Evolutionary conservation across 2,329 filamentous ascomycete genomes (phyloP).

Genomic region (Neonectria hederae): DNA sequence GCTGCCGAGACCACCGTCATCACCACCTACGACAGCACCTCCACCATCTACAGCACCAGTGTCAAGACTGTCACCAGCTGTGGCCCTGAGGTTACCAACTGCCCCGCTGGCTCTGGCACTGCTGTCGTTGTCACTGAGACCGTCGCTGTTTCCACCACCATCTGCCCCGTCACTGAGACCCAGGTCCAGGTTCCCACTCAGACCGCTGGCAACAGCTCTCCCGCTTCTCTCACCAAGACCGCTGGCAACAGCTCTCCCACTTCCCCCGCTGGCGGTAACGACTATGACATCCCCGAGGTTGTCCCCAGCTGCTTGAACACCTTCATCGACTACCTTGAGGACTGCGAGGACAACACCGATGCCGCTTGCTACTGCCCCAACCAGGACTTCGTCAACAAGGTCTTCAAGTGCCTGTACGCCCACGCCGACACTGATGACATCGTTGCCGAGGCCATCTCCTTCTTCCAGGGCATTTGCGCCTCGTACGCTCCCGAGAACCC

Average conservation of each 20-base stretch:
- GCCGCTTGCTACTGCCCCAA: slow-evolving; percentile 87
- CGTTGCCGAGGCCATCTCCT: slow-evolving; percentile 76
- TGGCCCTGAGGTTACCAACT: slow-evolving; percentile 54
- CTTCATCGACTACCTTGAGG: slow-evolving; percentile 74
- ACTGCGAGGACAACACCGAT: slow-evolving; percentile 87
- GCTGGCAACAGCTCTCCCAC: slow-evolving; percentile 35
- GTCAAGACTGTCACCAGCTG: slow-evolving; percentile 48
- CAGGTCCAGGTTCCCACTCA: slow-evolving; percentile 29
- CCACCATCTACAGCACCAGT: slow-evolving; percentile 46
- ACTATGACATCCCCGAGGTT: slow-evolving; percentile 63
- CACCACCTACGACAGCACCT: slow-evolving; percentile 30
- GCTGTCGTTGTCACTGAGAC: slow-evolving; percentile 40
- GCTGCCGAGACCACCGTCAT: background rate
- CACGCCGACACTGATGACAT: slow-evolving; percentile 74
- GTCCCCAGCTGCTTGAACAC: slow-evolving; percentile 93
- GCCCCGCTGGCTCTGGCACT: slow-evolving; percentile 52
- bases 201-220: slow-evolving; percentile 29
- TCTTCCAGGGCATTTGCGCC: slow-evolving; percentile 93
- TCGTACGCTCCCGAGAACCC: slow-evolving; percentile 79
- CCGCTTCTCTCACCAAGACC: slow-evolving; percentile 33
- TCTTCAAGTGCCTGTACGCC: slow-evolving; percentile 83
- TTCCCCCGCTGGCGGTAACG: slow-evolving; percentile 42
- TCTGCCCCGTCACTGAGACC: slow-evolving; percentile 41
- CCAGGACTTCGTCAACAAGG: slow-evolving; percentile 76
- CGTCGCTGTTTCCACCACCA: slow-evolving; percentile 34